Evolutionary conservation across 2,329 filamentous ascomycete genomes (phyloP), one percentile per base, ranked within the genome.

Genomic region (Fusarium setosum): DNA sequence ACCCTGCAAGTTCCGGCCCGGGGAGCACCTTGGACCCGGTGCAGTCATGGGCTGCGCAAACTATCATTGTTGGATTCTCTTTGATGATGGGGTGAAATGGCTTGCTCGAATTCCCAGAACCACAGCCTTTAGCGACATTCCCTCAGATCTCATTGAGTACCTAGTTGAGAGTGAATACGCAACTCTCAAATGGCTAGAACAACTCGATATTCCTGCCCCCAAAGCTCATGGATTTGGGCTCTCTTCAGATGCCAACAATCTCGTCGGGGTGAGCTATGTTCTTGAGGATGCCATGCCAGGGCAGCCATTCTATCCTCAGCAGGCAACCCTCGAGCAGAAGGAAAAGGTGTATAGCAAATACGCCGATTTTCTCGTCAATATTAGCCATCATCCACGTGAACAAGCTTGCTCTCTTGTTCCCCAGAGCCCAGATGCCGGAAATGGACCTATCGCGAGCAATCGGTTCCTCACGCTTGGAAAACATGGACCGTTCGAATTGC

Each of bases 111-210:
- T 74, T 11, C 71, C 72, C 18, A 63, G 70, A 7, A 67, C 68
- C 37, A 13, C 65, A 13, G 47, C 66, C 32, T 68, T 62, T 34
- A 62, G 57, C 26, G 61, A 69, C 35, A 60, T 66, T 7, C 63
- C 73, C 8, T 53, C 59, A 5, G 48, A 44, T 15, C 63, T 74
- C 6, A 65, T 65, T 3, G 72, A 73, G 8, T 74, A 73, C 49
- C 47, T 74, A 15, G 64, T 76, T 4, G 47, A 45, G 21, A 76
- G 74, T 68, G 73, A 76, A 59, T 76, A 71, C 34, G 72, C 72
- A 1, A 76, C 75, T 1, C 63, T 77, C 18, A 75, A 74, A 44
- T 76, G 73, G 48, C 63, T 77, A 7, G 72, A 74, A 45, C 64
- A 55, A 4, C 68, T 71, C 3, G 32, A 47, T 1, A 66, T 75